Conservation (phyloP, 208 protist genomes). For the Acanthamoeba healyi region DNA sequence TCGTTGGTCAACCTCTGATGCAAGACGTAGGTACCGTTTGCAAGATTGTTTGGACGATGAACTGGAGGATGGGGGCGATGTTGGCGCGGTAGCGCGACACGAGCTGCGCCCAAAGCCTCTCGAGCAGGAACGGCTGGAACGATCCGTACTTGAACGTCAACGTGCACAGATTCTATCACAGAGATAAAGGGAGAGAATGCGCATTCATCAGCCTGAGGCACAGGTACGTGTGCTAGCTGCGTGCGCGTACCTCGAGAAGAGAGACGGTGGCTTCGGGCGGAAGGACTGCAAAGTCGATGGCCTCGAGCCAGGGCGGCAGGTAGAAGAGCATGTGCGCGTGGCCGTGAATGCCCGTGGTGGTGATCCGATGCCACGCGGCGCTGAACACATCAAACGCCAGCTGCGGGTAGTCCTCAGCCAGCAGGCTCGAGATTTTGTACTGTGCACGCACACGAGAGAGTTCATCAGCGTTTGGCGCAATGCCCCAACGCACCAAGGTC, state of each 20-base stretch:
- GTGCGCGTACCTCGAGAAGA: not conserved
- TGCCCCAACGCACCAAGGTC: not conserved
- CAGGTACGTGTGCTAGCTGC: not conserved
- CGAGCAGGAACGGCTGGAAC: not conserved
- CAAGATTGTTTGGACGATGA: not conserved
- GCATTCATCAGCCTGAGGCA: not conserved
- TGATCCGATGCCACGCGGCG: slow-evolving; percentile 47
- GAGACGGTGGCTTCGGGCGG: not conserved
- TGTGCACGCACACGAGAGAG: slow-evolving; percentile 6
- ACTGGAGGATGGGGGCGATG: not conserved
- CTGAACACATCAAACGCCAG: not conserved
- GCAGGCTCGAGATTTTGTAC: slow-evolving; percentile 43
- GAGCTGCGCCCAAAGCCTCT: not conserved
- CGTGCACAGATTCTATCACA: not conserved
- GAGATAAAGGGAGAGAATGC: too few species aligned
- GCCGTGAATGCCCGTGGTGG: slow-evolving; percentile 43
- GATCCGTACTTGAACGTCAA: not conserved
- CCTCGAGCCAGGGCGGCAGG: slow-evolving; percentile 21
- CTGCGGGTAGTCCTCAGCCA: slow-evolving; percentile 30
- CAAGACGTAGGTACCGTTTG: not conserved
- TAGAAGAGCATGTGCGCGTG: slow-evolving; percentile 33
- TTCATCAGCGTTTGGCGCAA: too few species aligned
- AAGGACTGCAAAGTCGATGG: slow-evolving; percentile 1
- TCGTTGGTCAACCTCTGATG: not conserved
- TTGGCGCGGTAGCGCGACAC: not conserved